Evolutionary conservation across 805 yeast species (phyloP), one percentile per base, ranked within the genome.

Genomic region (Saccharomycopsis capsularis): DNA sequence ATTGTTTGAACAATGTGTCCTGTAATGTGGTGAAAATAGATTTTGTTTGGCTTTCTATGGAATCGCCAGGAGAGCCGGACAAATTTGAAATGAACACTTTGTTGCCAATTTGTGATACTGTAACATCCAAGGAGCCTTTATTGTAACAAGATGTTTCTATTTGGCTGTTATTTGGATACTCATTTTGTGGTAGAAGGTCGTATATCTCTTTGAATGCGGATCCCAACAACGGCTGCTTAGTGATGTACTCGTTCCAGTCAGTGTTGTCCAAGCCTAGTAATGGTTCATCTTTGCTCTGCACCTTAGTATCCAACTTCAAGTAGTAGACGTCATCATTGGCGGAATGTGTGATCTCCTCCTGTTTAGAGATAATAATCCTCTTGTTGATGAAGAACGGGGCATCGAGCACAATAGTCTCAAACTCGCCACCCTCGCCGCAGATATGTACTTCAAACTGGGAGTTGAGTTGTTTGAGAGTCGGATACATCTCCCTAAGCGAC

Each of bases 401-500:
- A 63, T 93, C 96, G 25, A 93, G 69, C 2, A 91, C 98, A 56
- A 91, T 68, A 0, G 96, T 83, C 63, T 93, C 99, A 64, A 88
- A 93, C 64, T 93, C 99, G 1, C 99, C 99, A 30, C 99, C 99
- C 69, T 93, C 99, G 13, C 99, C 99, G 68, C 99, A 93, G 0
- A 93, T 80, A 63, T 91, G 96, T 13, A 90, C 85, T 2, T 90
- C 95, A 65, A 78, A 90, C 63, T 69, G 66, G 7, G 61, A 52
- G 61, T 89, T 83, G 52, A 90, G 67, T 36, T 68, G 68, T 11
- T 69, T 55, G 60, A 93, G 63, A 0, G 68, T 73, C 1, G 87
- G 84, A 48, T 74, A 75, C 55, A 83, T 68, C 53, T 85, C 75
- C 3, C 71, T 75, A 39, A 93, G 68, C 2, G 81, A 68, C 61